phyloP scores from a whole-genome alignment of 306 rosid species.

The Quercus glauca region DNA sequence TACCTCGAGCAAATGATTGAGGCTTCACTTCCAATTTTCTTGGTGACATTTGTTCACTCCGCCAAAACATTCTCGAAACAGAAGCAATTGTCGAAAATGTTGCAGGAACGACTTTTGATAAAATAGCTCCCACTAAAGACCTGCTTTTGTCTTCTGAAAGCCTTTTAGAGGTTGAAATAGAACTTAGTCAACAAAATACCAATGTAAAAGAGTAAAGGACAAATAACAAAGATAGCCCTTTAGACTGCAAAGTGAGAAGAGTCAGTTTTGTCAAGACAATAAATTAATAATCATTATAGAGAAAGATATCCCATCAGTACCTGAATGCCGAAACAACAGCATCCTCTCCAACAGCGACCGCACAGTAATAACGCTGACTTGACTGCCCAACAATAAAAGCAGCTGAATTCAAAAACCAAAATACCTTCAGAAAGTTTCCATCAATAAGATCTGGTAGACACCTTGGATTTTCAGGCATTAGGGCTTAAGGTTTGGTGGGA shows the following conservation, averaged over 20 bases:
- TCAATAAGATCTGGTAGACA: background rate
- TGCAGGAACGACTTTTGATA: conserved; percentile 91
- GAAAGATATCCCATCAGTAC: conserved; percentile 37
- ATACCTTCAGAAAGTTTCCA: conserved; percentile 80
- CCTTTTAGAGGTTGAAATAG: conserved; percentile 41
- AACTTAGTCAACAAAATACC: conserved; percentile 24
- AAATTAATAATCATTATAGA: background rate
- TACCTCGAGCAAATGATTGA: conserved; percentile 90
- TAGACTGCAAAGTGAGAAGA: background rate
- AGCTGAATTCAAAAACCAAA: conserved; percentile 98
- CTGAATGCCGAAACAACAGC: conserved; percentile 98
- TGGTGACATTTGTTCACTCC: conserved; percentile 60
- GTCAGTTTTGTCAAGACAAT: conserved; percentile 2
- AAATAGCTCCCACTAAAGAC: conserved; percentile 87
- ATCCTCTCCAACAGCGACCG: conserved; percentile 89
- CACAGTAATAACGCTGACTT: conserved; percentile 85
- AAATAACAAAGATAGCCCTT: conserved; percentile 5
- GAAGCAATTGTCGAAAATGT: conserved; percentile 88
- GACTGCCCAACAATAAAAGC: conserved; percentile 99
- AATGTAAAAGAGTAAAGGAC: background rate
- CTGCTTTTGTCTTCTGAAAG: conserved; percentile 86
- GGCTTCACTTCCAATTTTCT: conserved; percentile 60
- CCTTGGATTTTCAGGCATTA: too few species aligned
- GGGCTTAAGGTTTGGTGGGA: too few species aligned
- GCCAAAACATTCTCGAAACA: conserved; percentile 86